Base-by-base conservation (phyloP, 257 asterid species). In the Euphrasia confusa region DNA sequence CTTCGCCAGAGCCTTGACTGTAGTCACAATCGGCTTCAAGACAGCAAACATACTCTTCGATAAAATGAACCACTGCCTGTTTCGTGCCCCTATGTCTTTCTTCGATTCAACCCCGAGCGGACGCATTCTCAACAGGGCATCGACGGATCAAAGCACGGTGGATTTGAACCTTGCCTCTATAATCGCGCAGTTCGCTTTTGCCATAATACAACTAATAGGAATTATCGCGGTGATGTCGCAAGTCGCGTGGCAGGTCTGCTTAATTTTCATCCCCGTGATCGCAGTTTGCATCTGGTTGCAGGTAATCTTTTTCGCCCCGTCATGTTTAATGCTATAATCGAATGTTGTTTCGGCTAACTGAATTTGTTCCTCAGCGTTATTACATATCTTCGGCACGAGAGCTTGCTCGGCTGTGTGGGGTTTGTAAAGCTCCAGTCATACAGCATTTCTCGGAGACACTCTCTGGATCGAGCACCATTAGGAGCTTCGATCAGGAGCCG, bases 101-200 rank as follows among this genome's bases (percentile, higher is more conserved):
- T 91, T 91, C 21, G 98, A 91, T 72, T 77, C 97, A 65, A 91
- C 98, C n/a, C 98, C 98, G 10, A 86, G 95, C 64, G 98, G 98
- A 15, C 83, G 98, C 60, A 81, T 91, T 57, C 88, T 91, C 48
- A 88, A 77, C 64, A 81, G 97, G 28, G 98, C 88, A 80, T 87
- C 97, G 27, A 86, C 95, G 0, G 98, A 91, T 54, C 98, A 88
- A 77, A 78, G 85, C 59, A 84, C 90, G 0, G 77, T 88, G 61
- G 98, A 91, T 76, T 73, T 84, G 71, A 72, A 60, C 61, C 48
- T 88, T 77, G 84, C 86, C 40, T 73, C 69, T 60, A 64, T 74
- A 63, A 74, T 88, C 48, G 90, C 80, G 3, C 2, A 52, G 7
- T 86, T 84, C 72, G 92, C 90, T 26, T 84, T 83, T 73, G 72